Evolutionary conservation across 495 filamentous ascomycete genomes (phyloP).

Genomic region (Poronia punctata): DNA sequence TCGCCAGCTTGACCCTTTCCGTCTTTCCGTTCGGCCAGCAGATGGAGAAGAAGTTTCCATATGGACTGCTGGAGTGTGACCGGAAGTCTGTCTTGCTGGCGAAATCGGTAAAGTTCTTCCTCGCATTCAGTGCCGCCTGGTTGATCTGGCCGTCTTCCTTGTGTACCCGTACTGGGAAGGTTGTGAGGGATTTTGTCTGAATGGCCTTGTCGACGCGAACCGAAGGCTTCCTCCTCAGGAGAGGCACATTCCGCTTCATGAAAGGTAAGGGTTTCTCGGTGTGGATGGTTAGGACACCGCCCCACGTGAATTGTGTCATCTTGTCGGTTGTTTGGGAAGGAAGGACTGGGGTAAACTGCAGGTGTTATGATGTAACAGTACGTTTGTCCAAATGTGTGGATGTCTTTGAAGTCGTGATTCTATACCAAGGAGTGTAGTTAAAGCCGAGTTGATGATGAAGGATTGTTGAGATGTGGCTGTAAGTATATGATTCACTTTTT

Average conservation of each 20-base stretch:
- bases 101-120: slow-evolving; percentile 11
- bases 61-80: slow-evolving; percentile 6
- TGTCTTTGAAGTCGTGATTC: no score
- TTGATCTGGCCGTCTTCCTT: slow-evolving; percentile 13
- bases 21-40: slow-evolving; percentile 11
- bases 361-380: no score
- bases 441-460: no score
- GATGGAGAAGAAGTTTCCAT: slow-evolving; percentile 10
- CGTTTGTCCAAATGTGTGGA: no score
- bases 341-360: no score
- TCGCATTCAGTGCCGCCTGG: slow-evolving; percentile 5
- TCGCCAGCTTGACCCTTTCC: slow-evolving; percentile 11
- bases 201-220: slow-evolving; percentile 4
- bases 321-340: slow-evolving; percentile 5
- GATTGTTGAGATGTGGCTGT: no score
- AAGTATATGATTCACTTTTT: no score
- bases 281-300: slow-evolving; percentile 5
- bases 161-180: slow-evolving; percentile 9
- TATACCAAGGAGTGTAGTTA: slow-evolving; percentile 7
- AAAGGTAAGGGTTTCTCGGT: slow-evolving; percentile 4
- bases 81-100: slow-evolving; percentile 5
- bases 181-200: slow-evolving; percentile 8
- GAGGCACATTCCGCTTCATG: slow-evolving; percentile 1
- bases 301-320: slow-evolving; percentile 9
- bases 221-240: slow-evolving; percentile 5